These are phyloP conservation scores for Liriodendron chinense DNA, from an alignment of 164 flowering plant genomes.

Conservation along the genomic window DNA sequence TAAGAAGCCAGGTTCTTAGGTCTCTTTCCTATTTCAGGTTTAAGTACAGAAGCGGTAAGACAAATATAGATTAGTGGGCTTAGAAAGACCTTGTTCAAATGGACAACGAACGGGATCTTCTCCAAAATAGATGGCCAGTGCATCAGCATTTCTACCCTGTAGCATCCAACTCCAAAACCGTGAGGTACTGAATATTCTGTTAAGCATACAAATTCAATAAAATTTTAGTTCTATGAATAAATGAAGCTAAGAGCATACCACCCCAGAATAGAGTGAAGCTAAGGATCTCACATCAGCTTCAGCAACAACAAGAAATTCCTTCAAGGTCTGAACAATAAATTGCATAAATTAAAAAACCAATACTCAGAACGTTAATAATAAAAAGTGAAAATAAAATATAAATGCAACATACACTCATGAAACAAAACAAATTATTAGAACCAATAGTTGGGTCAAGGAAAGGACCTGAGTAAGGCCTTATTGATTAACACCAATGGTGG, in stretches of 20 bases:
- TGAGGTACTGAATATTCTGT: not conserved
- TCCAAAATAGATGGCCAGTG: conserved; percentile 84
- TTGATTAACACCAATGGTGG: no score
- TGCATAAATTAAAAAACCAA: not conserved
- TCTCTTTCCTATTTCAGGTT: not conserved
- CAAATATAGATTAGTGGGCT: not conserved
- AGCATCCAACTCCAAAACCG: conserved; percentile 1
- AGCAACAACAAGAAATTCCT: conserved; percentile 73
- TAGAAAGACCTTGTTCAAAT: conserved; percentile 85
- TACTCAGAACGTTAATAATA: not conserved
- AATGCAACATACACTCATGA: no score
- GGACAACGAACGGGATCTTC: conserved; percentile 94
- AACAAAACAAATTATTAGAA: no score
- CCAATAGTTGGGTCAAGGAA: no score
- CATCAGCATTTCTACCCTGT: conserved; percentile 94
- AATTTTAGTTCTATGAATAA: not conserved
- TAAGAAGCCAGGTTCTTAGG: no score
- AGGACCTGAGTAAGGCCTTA: no score
- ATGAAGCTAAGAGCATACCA: conserved; percentile 49
- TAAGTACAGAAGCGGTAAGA: not conserved
- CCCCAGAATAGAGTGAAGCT: conserved; percentile 76
- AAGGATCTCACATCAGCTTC: conserved; percentile 88
- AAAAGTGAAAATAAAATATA: no score
- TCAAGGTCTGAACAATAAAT: conserved; percentile 47
- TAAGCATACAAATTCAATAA: not conserved